Conservation (phyloP, 2,329 filamentous ascomycete species). For the Colletotrichum gloeosporioides region DNA sequence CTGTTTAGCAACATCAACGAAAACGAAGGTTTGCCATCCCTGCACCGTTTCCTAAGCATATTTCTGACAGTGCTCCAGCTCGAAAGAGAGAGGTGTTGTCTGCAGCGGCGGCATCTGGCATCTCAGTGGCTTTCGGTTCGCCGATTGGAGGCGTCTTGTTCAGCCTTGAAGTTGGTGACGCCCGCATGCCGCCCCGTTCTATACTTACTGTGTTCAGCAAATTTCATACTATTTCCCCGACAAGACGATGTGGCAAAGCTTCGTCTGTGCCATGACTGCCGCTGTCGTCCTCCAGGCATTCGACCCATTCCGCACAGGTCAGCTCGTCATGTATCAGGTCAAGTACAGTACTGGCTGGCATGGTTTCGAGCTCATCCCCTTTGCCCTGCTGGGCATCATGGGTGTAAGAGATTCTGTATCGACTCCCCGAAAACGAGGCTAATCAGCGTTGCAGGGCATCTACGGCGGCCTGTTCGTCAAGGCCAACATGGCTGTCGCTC, state of each 20-base stretch:
- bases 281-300: constrained; percentile 91
- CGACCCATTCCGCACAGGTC: constrained; percentile 93
- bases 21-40: constrained; percentile 74
- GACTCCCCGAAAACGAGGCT: constrained; percentile 3
- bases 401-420: constrained; percentile 56
- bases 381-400: constrained; percentile 82
- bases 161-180: constrained; percentile 75
- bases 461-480: constrained; percentile 97
- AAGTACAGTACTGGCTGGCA: constrained; percentile 93
- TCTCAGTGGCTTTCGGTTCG: constrained; percentile 92
- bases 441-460: constrained; percentile 62
- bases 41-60: neutral
- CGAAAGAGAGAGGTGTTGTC: constrained; percentile 93
- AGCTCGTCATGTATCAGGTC: constrained; percentile 95
- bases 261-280: constrained; percentile 99
- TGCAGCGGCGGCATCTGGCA: constrained; percentile 88
- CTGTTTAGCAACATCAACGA: constrained; percentile 79
- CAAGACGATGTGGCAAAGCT: constrained; percentile 99
- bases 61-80: constrained; percentile 52
- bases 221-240: constrained; percentile 97
- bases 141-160: constrained; percentile 95
- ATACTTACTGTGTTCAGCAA: constrained; percentile 59
- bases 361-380: constrained; percentile 90
- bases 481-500: constrained; percentile 85
- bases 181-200: neutral